phyloP scores from a whole-genome alignment of 768 basidiomycete genomes.

The Boletus bicolor region DNA sequence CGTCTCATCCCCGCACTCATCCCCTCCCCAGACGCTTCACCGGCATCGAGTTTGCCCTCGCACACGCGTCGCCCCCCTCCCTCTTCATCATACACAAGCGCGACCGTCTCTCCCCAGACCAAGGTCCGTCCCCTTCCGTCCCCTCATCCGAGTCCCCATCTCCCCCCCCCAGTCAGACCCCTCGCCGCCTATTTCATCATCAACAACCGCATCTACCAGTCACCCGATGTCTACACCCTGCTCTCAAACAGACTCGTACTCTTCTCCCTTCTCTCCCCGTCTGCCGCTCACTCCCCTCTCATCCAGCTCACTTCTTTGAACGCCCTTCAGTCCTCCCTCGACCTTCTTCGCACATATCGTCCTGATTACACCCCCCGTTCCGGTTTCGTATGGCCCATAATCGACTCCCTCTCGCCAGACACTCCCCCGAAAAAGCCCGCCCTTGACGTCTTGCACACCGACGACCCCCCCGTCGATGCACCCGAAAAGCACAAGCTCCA shows the following conservation, averaged over 20 bases:
- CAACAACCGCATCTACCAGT: conserved; percentile 86
- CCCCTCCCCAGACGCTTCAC: conserved; percentile 63
- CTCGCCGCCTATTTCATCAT: conserved; percentile 84
- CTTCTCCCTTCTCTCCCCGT: background rate
- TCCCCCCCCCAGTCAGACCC: conserved; percentile 53
- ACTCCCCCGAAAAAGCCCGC: conserved; percentile 40
- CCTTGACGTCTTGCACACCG: conserved; percentile 26
- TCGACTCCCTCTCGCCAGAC: conserved; percentile 48
- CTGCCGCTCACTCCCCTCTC: background rate
- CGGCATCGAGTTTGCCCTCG: conserved; percentile 84
- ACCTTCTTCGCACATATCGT: conserved; percentile 65
- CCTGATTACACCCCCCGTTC: conserved; percentile 83
- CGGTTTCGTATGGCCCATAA: conserved; percentile 83
- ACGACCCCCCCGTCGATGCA: conserved; percentile 20
- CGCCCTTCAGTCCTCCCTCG: conserved; percentile 73
- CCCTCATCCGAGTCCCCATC: background rate
- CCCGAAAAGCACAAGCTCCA: conserved; percentile 25
- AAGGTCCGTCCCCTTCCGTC: conserved; percentile 50
- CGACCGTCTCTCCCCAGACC: conserved; percentile 76
- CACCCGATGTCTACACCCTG: conserved; percentile 80
- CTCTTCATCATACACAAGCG: conserved; percentile 90
- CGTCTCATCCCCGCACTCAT: conserved; percentile 1
- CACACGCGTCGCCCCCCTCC: conserved; percentile 73
- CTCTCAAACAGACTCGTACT: conserved; percentile 80
- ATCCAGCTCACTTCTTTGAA: conserved; percentile 64